Base-by-base conservation (phyloP, 2,329 filamentous ascomycete genomes). In the Geosmithia putterillii region DNA sequence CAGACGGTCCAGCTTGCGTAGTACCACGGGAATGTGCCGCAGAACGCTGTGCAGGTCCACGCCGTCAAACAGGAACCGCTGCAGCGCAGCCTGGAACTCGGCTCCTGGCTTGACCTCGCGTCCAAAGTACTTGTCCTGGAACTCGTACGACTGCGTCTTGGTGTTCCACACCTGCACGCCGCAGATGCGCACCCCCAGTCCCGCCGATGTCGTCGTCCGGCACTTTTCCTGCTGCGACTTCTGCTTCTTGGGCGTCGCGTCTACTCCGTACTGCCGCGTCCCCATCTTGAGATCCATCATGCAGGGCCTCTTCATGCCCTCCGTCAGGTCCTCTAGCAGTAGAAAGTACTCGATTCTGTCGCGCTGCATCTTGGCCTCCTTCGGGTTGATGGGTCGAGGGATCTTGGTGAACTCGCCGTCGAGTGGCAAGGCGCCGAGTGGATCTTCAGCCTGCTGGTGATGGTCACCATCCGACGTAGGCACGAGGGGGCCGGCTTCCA, bases 201-300 rank as follows among this genome's bases (percentile, higher is more conserved):
- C 81, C 46, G 82, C 80, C 7, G 92, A 96, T 0, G 92, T 98
- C 0, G 92, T 98, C 49, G 77, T 82, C 50, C 86, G 83, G 61
- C 92, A 96, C 62, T 98, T 98, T 52, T 86, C 81, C 45, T 86
- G 79, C 61, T 98, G 92, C 0, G 92, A 96, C 47, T 83, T 81
- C 55, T 89, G 86, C 62, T 98, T 98, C 69, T 94, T 94, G 38
- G 87, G 80, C 43, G 76, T 81, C 2, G 92, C 92, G 52, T 96
- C 89, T 12, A 96, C 79, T 7, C 92, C 92, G 58, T 95, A 96
- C 57, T 98, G 92, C 2, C 92, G 81, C 7, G 92, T 98, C 18
- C 92, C 92, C 92, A 98, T 98, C 60, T 98, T 98, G 48, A 98
- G 70, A 58, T 98, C 92, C 61, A 98, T 83, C 46, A 98, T 94